These are phyloP conservation scores for Collybiopsis luxurians DNA, from an alignment of 768 basidiomycete genomes.

Conservation along the genomic window DNA sequence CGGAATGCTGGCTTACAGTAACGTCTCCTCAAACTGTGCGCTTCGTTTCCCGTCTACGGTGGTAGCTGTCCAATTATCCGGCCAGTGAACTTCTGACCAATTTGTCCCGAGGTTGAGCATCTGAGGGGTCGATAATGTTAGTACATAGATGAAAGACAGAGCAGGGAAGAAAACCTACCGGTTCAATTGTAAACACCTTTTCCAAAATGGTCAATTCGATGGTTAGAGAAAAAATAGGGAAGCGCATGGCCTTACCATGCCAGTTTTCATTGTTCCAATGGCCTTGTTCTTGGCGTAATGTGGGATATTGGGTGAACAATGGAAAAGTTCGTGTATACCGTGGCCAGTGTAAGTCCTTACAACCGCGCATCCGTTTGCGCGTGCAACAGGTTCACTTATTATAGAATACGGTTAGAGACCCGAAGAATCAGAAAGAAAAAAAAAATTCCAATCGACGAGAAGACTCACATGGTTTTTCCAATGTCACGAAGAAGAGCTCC, in stretches of 20 bases:
- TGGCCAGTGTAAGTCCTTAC: constrained; percentile 93
- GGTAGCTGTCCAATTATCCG: constrained; percentile 95
- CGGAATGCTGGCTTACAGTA: constrained; percentile 63
- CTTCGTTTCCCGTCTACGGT: constrained; percentile 88
- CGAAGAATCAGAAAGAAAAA: no score
- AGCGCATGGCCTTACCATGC: constrained; percentile 62
- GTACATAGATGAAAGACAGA: background rate
- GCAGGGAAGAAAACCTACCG: constrained; percentile 38
- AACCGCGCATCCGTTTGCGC: constrained; percentile 80
- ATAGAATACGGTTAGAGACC: no score
- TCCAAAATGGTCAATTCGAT: constrained; percentile 40
- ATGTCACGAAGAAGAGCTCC: constrained; percentile 87
- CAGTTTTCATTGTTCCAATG: constrained; percentile 88
- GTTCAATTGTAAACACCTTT: constrained; percentile 58
- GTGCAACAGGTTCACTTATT: constrained; percentile 79
- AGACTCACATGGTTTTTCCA: constrained; percentile 80
- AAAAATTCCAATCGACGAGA: background rate
- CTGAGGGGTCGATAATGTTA: constrained; percentile 32
- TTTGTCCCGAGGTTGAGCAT: constrained; percentile 90
- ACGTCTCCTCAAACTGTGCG: constrained; percentile 97
- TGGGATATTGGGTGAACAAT: constrained; percentile 81
- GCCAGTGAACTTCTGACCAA: constrained; percentile 83
- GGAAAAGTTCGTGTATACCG: constrained; percentile 86
- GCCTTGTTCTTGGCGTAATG: constrained; percentile 96
- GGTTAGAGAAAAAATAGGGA: constrained; percentile 2